A percentile compares a stretch with the other conserved stretches of the same genome.
Conservation (phyloP, 2,329 filamentous ascomycete genomes). For the Fusarium veterinarium region DNA sequence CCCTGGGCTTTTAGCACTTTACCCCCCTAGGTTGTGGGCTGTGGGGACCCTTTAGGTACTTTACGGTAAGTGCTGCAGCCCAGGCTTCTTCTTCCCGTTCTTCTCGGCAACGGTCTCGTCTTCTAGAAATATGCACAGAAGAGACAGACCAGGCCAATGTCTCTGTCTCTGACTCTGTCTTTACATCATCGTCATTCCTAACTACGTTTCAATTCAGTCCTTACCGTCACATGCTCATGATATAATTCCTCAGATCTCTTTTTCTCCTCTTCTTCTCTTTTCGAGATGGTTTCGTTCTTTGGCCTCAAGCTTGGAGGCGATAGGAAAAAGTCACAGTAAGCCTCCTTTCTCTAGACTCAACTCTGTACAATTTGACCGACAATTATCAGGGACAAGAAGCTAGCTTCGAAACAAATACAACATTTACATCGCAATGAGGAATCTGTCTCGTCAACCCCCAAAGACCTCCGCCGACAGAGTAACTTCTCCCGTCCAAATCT, state of each 20-base stretch:
- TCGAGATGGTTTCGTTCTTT: slow-evolving; percentile 68
- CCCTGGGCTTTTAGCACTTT: neutral
- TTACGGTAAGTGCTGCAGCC: slow-evolving; percentile 31
- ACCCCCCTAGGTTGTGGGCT: slow-evolving; percentile 4
- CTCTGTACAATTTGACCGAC: rapidly evolving
- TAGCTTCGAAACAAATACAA: slow-evolving; percentile 24
- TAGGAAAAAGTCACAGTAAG: slow-evolving; percentile 67
- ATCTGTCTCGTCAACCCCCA: slow-evolving; percentile 10
- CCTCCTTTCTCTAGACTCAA: neutral
- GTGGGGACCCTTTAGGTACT: slow-evolving; percentile 25
- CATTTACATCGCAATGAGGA: slow-evolving; percentile 19
- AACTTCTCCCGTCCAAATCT: slow-evolving; percentile 52
- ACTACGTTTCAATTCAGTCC: neutral
- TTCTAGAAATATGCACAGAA: slow-evolving; percentile 36
- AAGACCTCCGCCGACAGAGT: slow-evolving; percentile 48
- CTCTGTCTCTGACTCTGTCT: neutral
- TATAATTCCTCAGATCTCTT: slow-evolving; percentile 2
- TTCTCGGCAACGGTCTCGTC: slow-evolving; percentile 27
- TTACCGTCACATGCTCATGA: slow-evolving; percentile 28
- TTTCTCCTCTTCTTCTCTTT: neutral
- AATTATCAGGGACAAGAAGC: slow-evolving; percentile 36
- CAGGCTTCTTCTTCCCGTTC: slow-evolving; percentile 5
- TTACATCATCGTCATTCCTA: slow-evolving; percentile 14
- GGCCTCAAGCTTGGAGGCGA: slow-evolving; percentile 66
- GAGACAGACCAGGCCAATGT: neutral